A percentile compares a stretch with the other conserved stretches of the same genome.
phyloP scores from a whole-genome alignment of 345 rosid genomes.

The Garcia nutans region DNA sequence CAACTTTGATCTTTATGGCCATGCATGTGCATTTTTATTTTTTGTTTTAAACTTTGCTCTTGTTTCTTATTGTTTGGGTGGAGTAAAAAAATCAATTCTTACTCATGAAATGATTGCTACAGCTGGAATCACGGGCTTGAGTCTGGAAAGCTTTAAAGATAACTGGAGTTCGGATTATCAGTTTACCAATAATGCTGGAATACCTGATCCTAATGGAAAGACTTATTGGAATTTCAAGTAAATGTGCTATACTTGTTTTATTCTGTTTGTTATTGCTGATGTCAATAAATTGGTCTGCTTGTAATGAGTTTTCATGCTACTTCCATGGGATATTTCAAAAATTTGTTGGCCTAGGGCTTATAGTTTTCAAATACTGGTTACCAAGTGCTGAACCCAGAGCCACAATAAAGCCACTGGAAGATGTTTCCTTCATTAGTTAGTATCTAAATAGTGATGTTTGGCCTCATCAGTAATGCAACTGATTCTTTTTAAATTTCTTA shows the following conservation, averaged over 20 bases:
- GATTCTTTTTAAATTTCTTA: neutral
- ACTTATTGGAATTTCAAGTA: constrained; percentile 92
- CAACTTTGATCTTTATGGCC: neutral
- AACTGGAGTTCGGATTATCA: constrained; percentile 92
- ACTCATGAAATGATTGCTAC: constrained; percentile 23
- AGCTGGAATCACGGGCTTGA: constrained; percentile 92
- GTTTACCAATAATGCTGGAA: constrained; percentile 87
- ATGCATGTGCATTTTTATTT: neutral
- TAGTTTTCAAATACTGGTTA: neutral
- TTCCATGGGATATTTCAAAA: neutral
- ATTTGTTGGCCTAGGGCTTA: constrained; percentile 3
- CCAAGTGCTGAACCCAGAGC: neutral
- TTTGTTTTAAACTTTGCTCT: neutral
- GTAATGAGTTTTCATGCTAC: neutral
- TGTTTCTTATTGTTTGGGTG: neutral
- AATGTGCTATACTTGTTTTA: constrained; percentile 6
- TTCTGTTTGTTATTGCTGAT: constrained; percentile 13
- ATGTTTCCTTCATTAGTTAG: neutral
- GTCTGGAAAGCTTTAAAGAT: constrained; percentile 71
- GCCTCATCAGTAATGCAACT: neutral
- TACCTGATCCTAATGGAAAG: constrained; percentile 78
- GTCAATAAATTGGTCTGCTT: constrained; percentile 12
- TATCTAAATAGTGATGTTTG: neutral
- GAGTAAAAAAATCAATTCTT: neutral
- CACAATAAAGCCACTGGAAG: neutral